Percentiles rank a stretch among this genome's conserved stretches.
phyloP scores from a whole-genome alignment of 2,329 filamentous ascomycete genomes.

The Colletotrichum lini region DNA sequence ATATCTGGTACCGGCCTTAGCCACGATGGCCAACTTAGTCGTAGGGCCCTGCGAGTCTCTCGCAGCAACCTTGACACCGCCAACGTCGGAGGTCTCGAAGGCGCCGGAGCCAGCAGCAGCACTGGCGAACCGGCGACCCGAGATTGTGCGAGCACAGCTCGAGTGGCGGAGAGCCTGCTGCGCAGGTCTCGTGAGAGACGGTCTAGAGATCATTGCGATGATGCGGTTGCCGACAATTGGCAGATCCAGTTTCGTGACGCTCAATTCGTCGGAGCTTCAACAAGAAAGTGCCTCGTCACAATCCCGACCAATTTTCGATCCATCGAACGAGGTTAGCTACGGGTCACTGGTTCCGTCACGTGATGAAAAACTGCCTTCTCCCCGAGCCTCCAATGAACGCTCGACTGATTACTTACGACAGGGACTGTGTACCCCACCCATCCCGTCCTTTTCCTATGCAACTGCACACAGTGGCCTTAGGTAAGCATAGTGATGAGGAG shows the following conservation, averaged over 20 bases:
- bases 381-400: conserved; percentile 34
- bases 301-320: conserved; percentile 45
- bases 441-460: background rate
- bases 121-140: conserved; percentile 69
- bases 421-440: conserved; percentile 20
- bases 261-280: conserved; percentile 44
- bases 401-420: conserved; percentile 36
- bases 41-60: conserved; percentile 91
- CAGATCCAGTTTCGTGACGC: conserved; percentile 49
- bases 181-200: conserved; percentile 70
- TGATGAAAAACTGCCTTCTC: conserved; percentile 21
- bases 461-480: background rate
- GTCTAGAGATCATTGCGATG: conserved; percentile 75
- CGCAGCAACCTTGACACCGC: conserved; percentile 92
- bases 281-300: conserved; percentile 44
- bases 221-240: conserved; percentile 70
- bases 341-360: conserved; percentile 37
- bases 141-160: conserved; percentile 68
- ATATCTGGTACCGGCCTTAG: conserved; percentile 95
- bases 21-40: conserved; percentile 90
- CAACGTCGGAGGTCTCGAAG: conserved; percentile 89
- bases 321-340: conserved; percentile 43
- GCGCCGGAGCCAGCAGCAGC: conserved; percentile 78
- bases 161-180: conserved; percentile 71
- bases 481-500: conserved; percentile 24